Conservation (phyloP, 1,139 yeast genomes). For the Kodamaea ohmeri region DNA sequence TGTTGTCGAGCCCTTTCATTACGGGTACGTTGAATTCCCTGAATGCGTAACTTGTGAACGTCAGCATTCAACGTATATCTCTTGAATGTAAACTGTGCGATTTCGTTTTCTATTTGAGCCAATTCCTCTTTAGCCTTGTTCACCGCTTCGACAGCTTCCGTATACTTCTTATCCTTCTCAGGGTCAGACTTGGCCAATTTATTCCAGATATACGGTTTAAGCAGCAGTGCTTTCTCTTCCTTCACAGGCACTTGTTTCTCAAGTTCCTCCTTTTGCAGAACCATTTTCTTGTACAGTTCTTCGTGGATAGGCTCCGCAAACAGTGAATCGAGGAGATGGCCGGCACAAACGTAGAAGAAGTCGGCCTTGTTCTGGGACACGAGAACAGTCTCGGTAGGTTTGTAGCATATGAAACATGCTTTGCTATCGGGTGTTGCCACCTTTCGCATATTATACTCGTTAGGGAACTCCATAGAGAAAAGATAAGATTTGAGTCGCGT, state of each 20-base stretch:
- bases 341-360: conserved; percentile 66
- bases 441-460: conserved; percentile 50
- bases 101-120: conserved; percentile 12
- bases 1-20: conserved; percentile 38
- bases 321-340: conserved; percentile 60
- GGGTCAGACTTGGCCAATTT: conserved; percentile 17
- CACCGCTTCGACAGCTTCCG: conserved; percentile 21
- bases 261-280: conserved; percentile 34
- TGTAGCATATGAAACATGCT: conserved; percentile 66
- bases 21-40: conserved; percentile 38
- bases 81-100: conserved; percentile 37
- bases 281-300: conserved; percentile 45
- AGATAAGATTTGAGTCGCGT: conserved; percentile 1
- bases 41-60: conserved; percentile 53
- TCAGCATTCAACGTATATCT: conserved; percentile 49
- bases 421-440: conserved; percentile 58
- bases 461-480: conserved; percentile 39
- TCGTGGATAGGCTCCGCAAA: conserved; percentile 57
- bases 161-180: conserved; percentile 18
- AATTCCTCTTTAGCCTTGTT: conserved; percentile 12
- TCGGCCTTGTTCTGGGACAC: conserved; percentile 53
- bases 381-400: conserved; percentile 61
- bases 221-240: conserved; percentile 25
- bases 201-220: conserved; percentile 36
- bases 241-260: conserved; percentile 40